phyloP scores from a whole-genome alignment of 805 yeast species.

The Wickerhamiella qilinensis region DNA sequence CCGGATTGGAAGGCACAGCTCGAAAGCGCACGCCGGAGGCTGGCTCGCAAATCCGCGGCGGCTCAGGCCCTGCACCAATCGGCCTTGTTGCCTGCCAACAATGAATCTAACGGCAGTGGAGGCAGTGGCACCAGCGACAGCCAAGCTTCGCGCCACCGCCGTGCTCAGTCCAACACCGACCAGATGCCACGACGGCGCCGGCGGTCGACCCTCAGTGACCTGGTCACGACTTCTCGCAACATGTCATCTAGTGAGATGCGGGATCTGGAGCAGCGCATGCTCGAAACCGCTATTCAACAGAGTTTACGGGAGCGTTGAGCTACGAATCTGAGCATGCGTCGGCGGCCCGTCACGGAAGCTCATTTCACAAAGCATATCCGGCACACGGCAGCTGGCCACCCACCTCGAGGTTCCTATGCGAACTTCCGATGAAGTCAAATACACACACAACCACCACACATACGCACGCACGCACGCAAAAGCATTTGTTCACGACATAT shows the following conservation, averaged over 20 bases:
- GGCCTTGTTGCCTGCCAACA: slow-evolving; percentile 36
- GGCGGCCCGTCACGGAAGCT: neutral
- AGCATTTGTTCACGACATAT: too few relatives aligned
- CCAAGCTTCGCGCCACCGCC: neutral
- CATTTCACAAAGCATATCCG: too few relatives aligned
- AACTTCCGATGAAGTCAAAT: too few relatives aligned
- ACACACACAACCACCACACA: too few relatives aligned
- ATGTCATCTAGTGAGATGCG: slow-evolving; percentile 12
- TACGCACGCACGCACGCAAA: too few relatives aligned
- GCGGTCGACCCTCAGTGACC: slow-evolving; percentile 4
- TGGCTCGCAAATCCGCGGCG: slow-evolving; percentile 80
- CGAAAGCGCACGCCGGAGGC: slow-evolving; percentile 50
- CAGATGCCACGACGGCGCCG: neutral
- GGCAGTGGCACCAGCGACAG: neutral
- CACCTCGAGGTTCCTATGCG: too few relatives aligned
- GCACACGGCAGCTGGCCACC: too few relatives aligned
- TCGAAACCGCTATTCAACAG: slow-evolving; percentile 14
- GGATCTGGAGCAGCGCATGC: slow-evolving; percentile 14
- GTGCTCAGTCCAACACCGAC: neutral
- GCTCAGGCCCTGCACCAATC: slow-evolving; percentile 90
- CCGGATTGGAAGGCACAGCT: slow-evolving; percentile 87
- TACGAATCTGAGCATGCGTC: neutral
- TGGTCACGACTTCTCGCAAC: slow-evolving; percentile 6
- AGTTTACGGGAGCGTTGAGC: slow-evolving; percentile 8
- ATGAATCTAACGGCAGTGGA: neutral